Conservation (phyloP, 2,329 filamentous ascomycete species). For the Bipolaris cookei region DNA sequence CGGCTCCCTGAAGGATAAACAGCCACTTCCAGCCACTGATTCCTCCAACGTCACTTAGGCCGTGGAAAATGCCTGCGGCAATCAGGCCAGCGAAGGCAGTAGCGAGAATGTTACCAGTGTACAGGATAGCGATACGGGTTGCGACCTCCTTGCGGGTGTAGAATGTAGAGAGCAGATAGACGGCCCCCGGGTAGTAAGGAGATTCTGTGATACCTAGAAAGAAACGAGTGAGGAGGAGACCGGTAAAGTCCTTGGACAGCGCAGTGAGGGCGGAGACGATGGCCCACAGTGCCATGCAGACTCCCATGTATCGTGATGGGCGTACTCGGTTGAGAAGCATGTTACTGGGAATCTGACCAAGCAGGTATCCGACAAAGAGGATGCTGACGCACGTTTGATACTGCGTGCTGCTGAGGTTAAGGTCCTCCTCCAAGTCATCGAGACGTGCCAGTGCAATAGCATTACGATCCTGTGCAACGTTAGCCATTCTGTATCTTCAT, state of each 20-base stretch:
- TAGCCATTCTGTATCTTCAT: constrained; percentile 37
- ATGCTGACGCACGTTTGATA: constrained; percentile 36
- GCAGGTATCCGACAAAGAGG: constrained; percentile 45
- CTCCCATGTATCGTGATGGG: constrained; percentile 34
- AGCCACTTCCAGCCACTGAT: constrained; percentile 38
- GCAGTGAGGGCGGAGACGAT: constrained; percentile 53
- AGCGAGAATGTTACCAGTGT: constrained; percentile 52
- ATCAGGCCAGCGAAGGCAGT: constrained; percentile 54
- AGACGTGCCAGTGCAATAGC: constrained; percentile 69
- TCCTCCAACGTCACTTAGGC: constrained; percentile 30
- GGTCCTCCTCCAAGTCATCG: constrained; percentile 65
- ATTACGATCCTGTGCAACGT: constrained; percentile 57
- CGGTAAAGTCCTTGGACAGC: constrained; percentile 51
- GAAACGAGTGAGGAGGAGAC: constrained; percentile 54
- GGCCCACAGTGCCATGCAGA: constrained; percentile 51
- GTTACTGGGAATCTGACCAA: constrained; percentile 45
- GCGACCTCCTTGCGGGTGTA: constrained; percentile 50
- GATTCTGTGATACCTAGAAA: constrained; percentile 54
- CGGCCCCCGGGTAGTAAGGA: constrained; percentile 47
- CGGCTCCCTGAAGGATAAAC: constrained; percentile 39
- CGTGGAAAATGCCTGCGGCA: constrained; percentile 46
- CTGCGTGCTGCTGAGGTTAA: constrained; percentile 45
- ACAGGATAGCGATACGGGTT: constrained; percentile 59
- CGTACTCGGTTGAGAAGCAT: constrained; percentile 47
- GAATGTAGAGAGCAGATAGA: constrained; percentile 47